phyloP scores from a whole-genome alignment of 257 asterid species.

The Verbena officinalis region DNA sequence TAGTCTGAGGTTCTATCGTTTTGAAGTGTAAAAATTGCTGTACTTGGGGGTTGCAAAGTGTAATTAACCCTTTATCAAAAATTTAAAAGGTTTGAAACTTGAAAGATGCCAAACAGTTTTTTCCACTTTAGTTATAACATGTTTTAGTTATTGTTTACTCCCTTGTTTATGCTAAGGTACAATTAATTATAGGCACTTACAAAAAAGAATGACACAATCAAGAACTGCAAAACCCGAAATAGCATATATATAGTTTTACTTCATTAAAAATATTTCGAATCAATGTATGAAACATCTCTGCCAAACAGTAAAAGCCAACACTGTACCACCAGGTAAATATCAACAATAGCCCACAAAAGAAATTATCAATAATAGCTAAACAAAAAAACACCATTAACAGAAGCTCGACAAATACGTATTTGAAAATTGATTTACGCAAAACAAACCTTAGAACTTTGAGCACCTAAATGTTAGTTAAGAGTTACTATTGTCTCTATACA shows the following conservation, averaged over 20 bases:
- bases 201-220: background rate
- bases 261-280: background rate
- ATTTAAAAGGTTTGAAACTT: too few relatives aligned
- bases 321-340: conserved; percentile 13
- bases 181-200: background rate
- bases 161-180: too few relatives aligned
- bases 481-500: conserved; percentile 26
- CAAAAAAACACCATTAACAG: conserved; percentile 12
- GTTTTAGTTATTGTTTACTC: too few relatives aligned
- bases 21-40: too few relatives aligned
- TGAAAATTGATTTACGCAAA: conserved; percentile 2
- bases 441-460: background rate
- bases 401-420: background rate
- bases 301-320: background rate
- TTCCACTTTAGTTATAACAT: too few relatives aligned
- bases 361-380: conserved; percentile 15
- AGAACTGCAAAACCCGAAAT: background rate
- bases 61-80: too few relatives aligned
- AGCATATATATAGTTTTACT: background rate
- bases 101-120: too few relatives aligned
- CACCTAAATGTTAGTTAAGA: conserved; percentile 25
- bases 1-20: too few relatives aligned
- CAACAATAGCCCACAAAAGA: background rate
- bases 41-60: too few relatives aligned
- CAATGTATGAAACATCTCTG: background rate